Percentiles rank a stretch among this genome's conserved stretches.
Conservation (phyloP, 1,284 basidiomycete genomes). For the Moniliophthora roreri region DNA sequence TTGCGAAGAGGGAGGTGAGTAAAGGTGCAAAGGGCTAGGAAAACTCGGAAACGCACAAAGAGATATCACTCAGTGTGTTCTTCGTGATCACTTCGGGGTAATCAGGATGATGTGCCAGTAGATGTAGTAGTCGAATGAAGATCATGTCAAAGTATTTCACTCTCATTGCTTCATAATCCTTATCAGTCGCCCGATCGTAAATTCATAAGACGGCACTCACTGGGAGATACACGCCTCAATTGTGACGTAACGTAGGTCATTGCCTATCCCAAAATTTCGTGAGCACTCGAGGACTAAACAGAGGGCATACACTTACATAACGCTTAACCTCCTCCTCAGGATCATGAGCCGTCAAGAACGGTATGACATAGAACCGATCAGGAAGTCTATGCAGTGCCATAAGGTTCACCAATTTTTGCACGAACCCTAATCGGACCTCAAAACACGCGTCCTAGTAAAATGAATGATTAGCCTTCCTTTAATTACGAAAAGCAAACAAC, state of each 20-base stretch:
- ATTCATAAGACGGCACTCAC: slow-evolving; percentile 31
- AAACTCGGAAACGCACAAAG: slow-evolving; percentile 51
- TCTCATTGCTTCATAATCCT: slow-evolving; percentile 43
- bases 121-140: slow-evolving; percentile 83
- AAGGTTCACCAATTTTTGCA: slow-evolving; percentile 73
- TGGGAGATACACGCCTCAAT: slow-evolving; percentile 45
- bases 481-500: neutral
- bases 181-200: neutral
- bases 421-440: slow-evolving; percentile 78
- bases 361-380: slow-evolving; percentile 77
- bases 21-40: neutral
- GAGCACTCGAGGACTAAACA: neutral
- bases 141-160: slow-evolving; percentile 77
- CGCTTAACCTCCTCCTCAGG: slow-evolving; percentile 81
- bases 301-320: slow-evolving; percentile 41
- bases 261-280: slow-evolving; percentile 40
- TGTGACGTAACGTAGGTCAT: slow-evolving; percentile 53
- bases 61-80: slow-evolving; percentile 69
- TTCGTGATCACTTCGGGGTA: slow-evolving; percentile 55
- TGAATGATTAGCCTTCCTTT: neutral
- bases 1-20: slow-evolving; percentile 26
- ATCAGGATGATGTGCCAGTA: slow-evolving; percentile 95
- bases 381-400: slow-evolving; percentile 64
- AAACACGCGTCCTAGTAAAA: slow-evolving; percentile 79
- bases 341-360: slow-evolving; percentile 90